Evolutionary conservation across 1,139 yeast genomes (phyloP).

Genomic region (Casaregolazyma suthepensis): DNA sequence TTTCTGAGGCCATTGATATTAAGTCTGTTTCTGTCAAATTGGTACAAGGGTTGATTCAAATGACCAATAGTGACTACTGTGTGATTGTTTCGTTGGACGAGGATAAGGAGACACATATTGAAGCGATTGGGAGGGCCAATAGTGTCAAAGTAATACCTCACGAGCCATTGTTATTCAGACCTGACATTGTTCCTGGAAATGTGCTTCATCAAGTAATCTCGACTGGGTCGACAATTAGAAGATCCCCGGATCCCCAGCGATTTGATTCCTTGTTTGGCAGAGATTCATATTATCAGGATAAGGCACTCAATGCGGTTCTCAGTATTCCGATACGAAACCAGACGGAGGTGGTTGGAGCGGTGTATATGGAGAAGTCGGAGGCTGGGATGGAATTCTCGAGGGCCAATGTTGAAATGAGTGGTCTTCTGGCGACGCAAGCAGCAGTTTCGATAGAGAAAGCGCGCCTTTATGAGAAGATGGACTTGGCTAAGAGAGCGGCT

Average conservation of each 20-base stretch:
- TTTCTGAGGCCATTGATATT: slow-evolving; percentile 43
- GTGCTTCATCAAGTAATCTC: slow-evolving; percentile 39
- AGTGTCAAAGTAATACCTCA: slow-evolving; percentile 35
- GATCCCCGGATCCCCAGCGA: slow-evolving; percentile 35
- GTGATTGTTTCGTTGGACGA: slow-evolving; percentile 38
- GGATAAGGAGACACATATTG: slow-evolving; percentile 35
- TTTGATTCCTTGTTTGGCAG: slow-evolving; percentile 34
- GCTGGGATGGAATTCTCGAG: slow-evolving; percentile 29
- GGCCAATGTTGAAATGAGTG: slow-evolving; percentile 39
- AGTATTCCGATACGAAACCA: slow-evolving; percentile 47
- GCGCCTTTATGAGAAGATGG: slow-evolving; percentile 45
- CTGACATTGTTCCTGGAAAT: slow-evolving; percentile 44
- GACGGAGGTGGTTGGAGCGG: slow-evolving; percentile 41
- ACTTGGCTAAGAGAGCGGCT: slow-evolving; percentile 75
- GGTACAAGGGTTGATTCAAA: slow-evolving; percentile 39
- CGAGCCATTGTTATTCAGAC: slow-evolving; percentile 40
- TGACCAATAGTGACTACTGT: slow-evolving; percentile 44
- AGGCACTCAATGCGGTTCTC: slow-evolving; percentile 36
- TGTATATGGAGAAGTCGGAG: slow-evolving; percentile 42
- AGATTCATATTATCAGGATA: slow-evolving; percentile 29
- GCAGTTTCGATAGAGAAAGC: slow-evolving; percentile 50
- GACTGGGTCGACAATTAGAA: slow-evolving; percentile 37
- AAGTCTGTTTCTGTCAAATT: slow-evolving; percentile 39
- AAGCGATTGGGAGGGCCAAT: slow-evolving; percentile 38
- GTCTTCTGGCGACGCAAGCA: slow-evolving; percentile 48